phyloP scores from a whole-genome alignment of 2,329 filamentous ascomycete species.

The Fusarium duplospermum region DNA sequence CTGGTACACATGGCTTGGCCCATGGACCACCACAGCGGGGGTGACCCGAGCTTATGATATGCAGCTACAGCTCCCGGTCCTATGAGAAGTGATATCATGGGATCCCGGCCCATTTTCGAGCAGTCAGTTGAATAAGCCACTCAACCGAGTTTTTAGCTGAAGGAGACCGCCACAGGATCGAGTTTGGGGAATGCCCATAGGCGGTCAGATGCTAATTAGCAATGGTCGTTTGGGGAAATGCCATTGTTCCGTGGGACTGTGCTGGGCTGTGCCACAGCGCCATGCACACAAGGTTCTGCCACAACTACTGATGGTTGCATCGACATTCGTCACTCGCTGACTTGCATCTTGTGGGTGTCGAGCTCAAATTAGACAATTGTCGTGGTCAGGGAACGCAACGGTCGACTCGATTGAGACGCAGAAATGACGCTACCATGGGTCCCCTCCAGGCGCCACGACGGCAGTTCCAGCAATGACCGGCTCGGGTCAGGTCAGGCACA shows the following conservation, averaged over 20 bases:
- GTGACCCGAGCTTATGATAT: slow-evolving; percentile 8
- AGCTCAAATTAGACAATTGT: slow-evolving; percentile 5
- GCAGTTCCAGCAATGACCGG: slow-evolving; percentile 1
- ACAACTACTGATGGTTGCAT: slow-evolving; percentile 1
- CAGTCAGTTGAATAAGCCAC: slow-evolving; percentile 21
- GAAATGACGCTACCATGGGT: slow-evolving; percentile 21
- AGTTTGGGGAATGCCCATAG: slow-evolving; percentile 34
- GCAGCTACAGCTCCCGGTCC: neutral
- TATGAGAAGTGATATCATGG: neutral
- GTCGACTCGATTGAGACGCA: slow-evolving; percentile 30
- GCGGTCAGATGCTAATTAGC: slow-evolving; percentile 35
- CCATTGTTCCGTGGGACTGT: slow-evolving; percentile 22
- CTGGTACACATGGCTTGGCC: neutral
- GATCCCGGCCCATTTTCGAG: neutral
- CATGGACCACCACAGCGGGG: neutral
- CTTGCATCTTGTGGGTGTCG: slow-evolving; percentile 19
- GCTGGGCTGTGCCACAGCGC: slow-evolving; percentile 12
- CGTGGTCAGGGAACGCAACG: slow-evolving; percentile 23
- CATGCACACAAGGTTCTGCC: slow-evolving; percentile 13
- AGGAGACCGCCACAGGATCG: slow-evolving; percentile 23
- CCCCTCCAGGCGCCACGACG: slow-evolving; percentile 14
- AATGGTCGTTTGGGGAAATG: slow-evolving; percentile 38
- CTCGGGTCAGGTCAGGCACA: slow-evolving; percentile 4
- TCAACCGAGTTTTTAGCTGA: slow-evolving; percentile 12
- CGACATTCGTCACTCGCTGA: slow-evolving; percentile 19